Evolutionary conservation across 2,329 filamentous ascomycete genomes (phyloP).

Genomic region (Fusarium mundagurra): DNA sequence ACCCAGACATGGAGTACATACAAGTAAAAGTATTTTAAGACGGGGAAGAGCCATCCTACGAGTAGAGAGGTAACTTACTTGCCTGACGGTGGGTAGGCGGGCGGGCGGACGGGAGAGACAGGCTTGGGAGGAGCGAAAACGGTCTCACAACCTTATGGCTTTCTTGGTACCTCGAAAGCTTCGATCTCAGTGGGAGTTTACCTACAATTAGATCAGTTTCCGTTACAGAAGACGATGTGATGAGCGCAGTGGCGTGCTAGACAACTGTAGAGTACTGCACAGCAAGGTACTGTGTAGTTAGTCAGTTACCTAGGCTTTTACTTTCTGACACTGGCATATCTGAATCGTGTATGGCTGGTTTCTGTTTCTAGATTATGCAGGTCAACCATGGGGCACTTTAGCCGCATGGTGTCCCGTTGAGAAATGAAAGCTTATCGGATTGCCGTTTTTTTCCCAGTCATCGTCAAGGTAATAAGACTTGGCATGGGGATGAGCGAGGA

Average conservation of each 20-base stretch:
- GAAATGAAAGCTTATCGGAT: slow-evolving; percentile 11
- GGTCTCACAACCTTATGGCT: slow-evolving; percentile 31
- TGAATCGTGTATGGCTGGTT: slow-evolving; percentile 19
- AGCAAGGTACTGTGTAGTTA: neutral
- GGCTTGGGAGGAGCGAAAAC: slow-evolving; percentile 1
- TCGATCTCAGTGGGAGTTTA: neutral
- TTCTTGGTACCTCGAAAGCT: slow-evolving; percentile 4
- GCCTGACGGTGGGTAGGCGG: neutral
- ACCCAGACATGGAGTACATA: slow-evolving; percentile 16
- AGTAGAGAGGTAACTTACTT: neutral
- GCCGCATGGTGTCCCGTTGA: slow-evolving; percentile 13
- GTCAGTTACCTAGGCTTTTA: slow-evolving; percentile 1
- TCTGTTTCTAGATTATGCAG: slow-evolving; percentile 33
- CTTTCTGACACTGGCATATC: slow-evolving; percentile 16
- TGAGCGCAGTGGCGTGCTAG: slow-evolving; percentile 34
- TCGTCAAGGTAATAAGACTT: neutral
- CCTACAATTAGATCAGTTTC: neutral
- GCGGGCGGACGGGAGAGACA: neutral
- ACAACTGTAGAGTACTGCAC: neutral
- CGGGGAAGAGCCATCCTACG: neutral
- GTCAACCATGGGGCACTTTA: slow-evolving; percentile 13
- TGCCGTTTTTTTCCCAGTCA: slow-evolving; percentile 7
- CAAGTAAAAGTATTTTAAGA: slow-evolving; percentile 3
- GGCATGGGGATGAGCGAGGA: neutral
- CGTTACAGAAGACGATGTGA: slow-evolving; percentile 2